Evolutionary conservation across 192 early-diverging fungal genomes (phyloP).

Genomic region (Backusella morwellensis): DNA sequence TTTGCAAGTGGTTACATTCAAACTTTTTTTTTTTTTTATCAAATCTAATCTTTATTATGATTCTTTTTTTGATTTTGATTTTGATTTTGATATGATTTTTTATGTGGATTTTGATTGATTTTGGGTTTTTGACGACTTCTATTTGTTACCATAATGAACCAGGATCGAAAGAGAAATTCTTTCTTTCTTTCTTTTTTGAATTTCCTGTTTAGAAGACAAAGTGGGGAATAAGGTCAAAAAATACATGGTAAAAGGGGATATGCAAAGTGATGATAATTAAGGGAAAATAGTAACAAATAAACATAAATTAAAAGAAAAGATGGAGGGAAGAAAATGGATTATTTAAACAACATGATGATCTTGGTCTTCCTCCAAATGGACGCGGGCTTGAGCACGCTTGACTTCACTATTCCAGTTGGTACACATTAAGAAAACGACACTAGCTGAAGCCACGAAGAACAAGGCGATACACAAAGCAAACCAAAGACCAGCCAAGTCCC

Average conservation of each 20-base stretch:
- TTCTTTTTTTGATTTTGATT: neutral
- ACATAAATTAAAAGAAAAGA: neutral
- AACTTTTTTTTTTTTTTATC: neutral
- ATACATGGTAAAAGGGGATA: neutral
- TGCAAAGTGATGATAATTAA: neutral
- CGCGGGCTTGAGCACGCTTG: constrained; percentile 4
- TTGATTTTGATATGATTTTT: neutral
- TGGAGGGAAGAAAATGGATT: neutral
- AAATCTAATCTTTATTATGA: neutral
- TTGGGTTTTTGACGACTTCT: neutral
- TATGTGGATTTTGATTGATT: neutral
- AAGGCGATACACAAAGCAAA: constrained; percentile 49
- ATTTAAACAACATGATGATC: neutral
- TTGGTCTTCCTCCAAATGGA: constrained; percentile 18
- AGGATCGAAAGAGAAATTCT: neutral
- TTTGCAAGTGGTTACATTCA: neutral
- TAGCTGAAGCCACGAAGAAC: constrained; percentile 13
- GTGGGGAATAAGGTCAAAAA: neutral
- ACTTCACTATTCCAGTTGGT: constrained; percentile 33
- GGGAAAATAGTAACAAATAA: neutral
- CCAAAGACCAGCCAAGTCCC: constrained; percentile 67
- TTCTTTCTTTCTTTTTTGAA: neutral
- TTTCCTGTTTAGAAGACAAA: neutral
- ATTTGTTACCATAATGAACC: neutral
- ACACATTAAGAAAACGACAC: constrained; percentile 2